Base-by-base conservation (phyloP, 768 basidiomycete species). In the Pholiota conissans region DNA sequence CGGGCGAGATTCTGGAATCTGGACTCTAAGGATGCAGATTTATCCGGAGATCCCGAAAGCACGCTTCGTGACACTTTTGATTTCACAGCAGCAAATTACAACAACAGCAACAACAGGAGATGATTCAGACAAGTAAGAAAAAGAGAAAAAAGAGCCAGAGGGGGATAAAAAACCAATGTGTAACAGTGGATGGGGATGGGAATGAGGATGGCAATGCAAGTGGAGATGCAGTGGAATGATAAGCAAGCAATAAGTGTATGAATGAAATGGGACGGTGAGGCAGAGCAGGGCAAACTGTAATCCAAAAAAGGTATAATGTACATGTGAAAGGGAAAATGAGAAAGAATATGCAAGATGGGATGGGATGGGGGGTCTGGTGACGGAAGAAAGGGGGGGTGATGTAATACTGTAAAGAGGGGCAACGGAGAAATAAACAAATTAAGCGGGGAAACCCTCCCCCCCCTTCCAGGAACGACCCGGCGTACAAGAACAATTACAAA, bases 41-140 rank as follows among this genome's bases (percentile, higher is more conserved):
- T 45, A 18, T 45, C 8, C 18, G 42, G 42, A 24, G 24, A 32
- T 32, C 42, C 42, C n/a, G n/a, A n/a, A n/a, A n/a, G n/a, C n/a
- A n/a, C n/a, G n/a, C 11, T 45, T 22, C 42, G 18, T 4, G 22
- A 45, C 42, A 45, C 22, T 45, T 45, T 10, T 45, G 24, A 16
- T 49, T 34, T 50, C 62, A 60, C 50, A 61, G 63, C 59, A 60
- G 53, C 55, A 63, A 42, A 54, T 42, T 45, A 55, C 56, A 55
- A 56, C 57, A 56, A 56, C 53, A 55, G 55, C 51, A 49, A 56
- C 52, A 55, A 49, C 52, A 26, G 52, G 42, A 46, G 35, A 50
- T 57, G 46, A 55, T 22, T 26, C 18, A 57, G 34, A 48, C 40
- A 57, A 39, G 58, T 14, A 32, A 49, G 46, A 50, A 49, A 47